Evolutionary conservation across 495 filamentous ascomycete genomes (phyloP), one percentile per base, ranked within the genome.

Genomic region (Trichodelitschia bisporula): DNA sequence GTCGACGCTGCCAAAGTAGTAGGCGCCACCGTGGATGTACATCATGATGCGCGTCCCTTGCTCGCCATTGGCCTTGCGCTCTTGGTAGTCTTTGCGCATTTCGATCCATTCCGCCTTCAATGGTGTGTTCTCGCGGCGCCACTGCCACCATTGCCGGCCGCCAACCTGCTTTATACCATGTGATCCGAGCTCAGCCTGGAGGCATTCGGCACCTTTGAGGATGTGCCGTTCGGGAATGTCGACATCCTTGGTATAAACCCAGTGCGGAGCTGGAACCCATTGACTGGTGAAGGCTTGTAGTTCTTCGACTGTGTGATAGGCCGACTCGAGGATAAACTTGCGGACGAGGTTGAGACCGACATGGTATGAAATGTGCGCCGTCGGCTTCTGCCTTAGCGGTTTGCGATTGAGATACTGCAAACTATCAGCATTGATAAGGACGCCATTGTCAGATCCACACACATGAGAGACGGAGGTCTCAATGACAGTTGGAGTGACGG

Each of bases 71-170:
- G 69, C 72, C 49, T 72, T 74, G 32, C 73, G 62, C 42, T 71
- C 62, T 28, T 72, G 51, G 40, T 82, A 74, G 40, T 93, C 76
- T 32, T 62, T 59, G 33, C 66, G 67, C 83, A 92, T 92, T 58
- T 92, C 86, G 38, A 95, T 72, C 84, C 79, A 93, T 46, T 95
- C 86, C 1, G 75, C 80, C 43, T 66, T 68, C 30, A 89, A 49
- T 0, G 64, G 61, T 18, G 54, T 58, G 11, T 61, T 53, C 0
- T 60, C 58, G 11, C 56, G 52, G 32, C 84, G 68, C 84, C 84
- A 95, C 54, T 80, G 77, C 84, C 84, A 95, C 84, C 84, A 95
- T 24, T 65, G 65, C 48, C 63, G 59, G 0, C 84, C 84, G 13
- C 84, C 84, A 1, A 92, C 63, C 24, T 62, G 61, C 15, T 59